Percentiles rank a stretch among this genome's conserved stretches.
phyloP scores from a whole-genome alignment of 1,284 basidiomycete species.

The Apiotrichum gracile region DNA sequence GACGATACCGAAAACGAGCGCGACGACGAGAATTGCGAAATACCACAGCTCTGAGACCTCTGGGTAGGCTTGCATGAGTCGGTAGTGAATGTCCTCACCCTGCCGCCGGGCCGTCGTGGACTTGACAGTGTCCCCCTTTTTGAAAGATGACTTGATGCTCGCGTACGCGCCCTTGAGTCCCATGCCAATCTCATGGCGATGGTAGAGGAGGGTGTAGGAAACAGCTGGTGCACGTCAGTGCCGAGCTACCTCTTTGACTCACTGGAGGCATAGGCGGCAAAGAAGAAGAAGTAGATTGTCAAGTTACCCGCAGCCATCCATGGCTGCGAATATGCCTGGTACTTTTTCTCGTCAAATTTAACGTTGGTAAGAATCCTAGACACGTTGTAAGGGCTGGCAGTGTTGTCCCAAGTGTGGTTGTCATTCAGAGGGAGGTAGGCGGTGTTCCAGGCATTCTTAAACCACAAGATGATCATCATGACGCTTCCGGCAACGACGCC shows the following conservation, averaged over 20 bases:
- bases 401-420: slow-evolving; percentile 25
- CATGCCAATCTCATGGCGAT: slow-evolving; percentile 38
- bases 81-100: slow-evolving; percentile 29
- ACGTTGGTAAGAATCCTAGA: slow-evolving; percentile 32
- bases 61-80: slow-evolving; percentile 53
- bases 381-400: slow-evolving; percentile 37
- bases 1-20: slow-evolving; percentile 3
- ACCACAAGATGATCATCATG: slow-evolving; percentile 22
- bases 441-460: slow-evolving; percentile 27
- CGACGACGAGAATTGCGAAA: slow-evolving; percentile 7
- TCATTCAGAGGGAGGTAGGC: slow-evolving; percentile 35
- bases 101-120: slow-evolving; percentile 18
- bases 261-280: slow-evolving; percentile 18
- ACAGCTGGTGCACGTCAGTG: too few relatives aligned
- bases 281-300: slow-evolving; percentile 34
- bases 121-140: slow-evolving; percentile 42
- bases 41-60: slow-evolving; percentile 16
- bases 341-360: slow-evolving; percentile 29
- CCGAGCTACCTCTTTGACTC: too few relatives aligned
- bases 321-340: slow-evolving; percentile 33
- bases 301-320: slow-evolving; percentile 34
- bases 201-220: slow-evolving; percentile 39
- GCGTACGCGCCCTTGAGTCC: slow-evolving; percentile 27
- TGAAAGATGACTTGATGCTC: not conserved
- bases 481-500: slow-evolving; percentile 10